Percentiles rank a stretch among this genome's conserved stretches.
Evolutionary conservation across 345 rosid species (phyloP).

Genomic region (Lepidium didymum): DNA sequence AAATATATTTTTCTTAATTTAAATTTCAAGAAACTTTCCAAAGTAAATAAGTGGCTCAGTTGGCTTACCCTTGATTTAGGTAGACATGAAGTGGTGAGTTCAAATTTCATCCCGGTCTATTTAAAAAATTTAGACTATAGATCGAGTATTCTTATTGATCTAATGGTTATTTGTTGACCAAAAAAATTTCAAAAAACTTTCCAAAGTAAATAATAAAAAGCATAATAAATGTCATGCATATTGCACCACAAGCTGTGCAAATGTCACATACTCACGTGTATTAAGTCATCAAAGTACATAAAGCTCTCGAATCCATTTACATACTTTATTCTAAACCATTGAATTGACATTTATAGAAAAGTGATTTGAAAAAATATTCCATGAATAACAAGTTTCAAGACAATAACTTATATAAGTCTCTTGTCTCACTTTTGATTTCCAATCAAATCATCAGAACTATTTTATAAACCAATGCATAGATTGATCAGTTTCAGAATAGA

Average conservation of each 20-base stretch:
- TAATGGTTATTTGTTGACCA: too few relatives aligned
- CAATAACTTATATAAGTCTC: neutral
- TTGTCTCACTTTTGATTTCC: neutral
- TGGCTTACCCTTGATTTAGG: too few relatives aligned
- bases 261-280: constrained; percentile 21
- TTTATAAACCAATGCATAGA: neutral
- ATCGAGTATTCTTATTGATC: too few relatives aligned
- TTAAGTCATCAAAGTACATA: constrained; percentile 18
- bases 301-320: constrained; percentile 7
- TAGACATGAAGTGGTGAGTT: too few relatives aligned
- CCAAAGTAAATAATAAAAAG: neutral
- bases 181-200: neutral
- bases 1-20: neutral
- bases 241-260: constrained; percentile 3
- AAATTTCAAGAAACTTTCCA: neutral
- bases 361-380: neutral
- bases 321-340: neutral
- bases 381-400: constrained; percentile 1
- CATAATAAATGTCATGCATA: constrained; percentile 6
- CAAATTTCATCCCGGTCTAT: too few relatives aligned
- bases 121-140: too few relatives aligned
- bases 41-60: too few relatives aligned
- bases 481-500: neutral
- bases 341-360: neutral
- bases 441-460: neutral